Conservation (phyloP, 495 filamentous ascomycete genomes). For the Staphylotrichum longicolle region DNA sequence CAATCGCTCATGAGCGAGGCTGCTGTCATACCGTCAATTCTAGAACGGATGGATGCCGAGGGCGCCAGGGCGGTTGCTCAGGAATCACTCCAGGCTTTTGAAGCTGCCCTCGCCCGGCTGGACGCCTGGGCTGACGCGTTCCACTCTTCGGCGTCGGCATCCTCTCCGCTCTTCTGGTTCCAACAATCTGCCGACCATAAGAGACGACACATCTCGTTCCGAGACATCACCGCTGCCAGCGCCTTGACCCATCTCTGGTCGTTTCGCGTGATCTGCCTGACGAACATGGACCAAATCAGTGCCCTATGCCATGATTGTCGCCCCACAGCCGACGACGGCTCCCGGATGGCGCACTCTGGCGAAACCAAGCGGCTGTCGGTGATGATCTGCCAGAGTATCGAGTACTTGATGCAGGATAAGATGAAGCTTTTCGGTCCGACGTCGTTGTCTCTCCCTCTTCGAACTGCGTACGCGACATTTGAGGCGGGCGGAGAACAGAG, state of each 20-base stretch:
- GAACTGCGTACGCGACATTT: constrained; percentile 24
- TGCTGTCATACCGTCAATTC: constrained; percentile 31
- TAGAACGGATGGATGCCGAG: constrained; percentile 19
- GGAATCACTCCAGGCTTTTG: constrained; percentile 5
- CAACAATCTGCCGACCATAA: background rate
- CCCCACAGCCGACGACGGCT: background rate
- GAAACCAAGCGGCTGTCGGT: constrained; percentile 23
- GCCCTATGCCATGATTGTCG: constrained; percentile 4
- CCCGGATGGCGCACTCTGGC: background rate
- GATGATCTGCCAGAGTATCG: constrained; percentile 39
- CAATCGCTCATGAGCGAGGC: constrained; percentile 35
- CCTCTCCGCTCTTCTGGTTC: constrained; percentile 15
- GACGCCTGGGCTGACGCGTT: constrained; percentile 22
- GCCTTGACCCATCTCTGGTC: constrained; percentile 40
- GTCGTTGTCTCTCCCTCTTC: constrained; percentile 36
- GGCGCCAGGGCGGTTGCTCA: background rate
- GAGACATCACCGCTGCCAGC: constrained; percentile 39
- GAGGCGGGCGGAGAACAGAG: constrained; percentile 10
- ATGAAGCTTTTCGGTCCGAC: constrained; percentile 45
- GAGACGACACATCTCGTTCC: constrained; percentile 31
- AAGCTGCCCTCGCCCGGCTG: constrained; percentile 16
- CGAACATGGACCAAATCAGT: constrained; percentile 29
- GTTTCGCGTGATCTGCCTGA: constrained; percentile 35
- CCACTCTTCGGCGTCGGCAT: background rate
- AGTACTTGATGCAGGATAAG: constrained; percentile 41